Base-by-base conservation (phyloP, 306 rosid species). In the Pterocarpus santalinus region DNA sequence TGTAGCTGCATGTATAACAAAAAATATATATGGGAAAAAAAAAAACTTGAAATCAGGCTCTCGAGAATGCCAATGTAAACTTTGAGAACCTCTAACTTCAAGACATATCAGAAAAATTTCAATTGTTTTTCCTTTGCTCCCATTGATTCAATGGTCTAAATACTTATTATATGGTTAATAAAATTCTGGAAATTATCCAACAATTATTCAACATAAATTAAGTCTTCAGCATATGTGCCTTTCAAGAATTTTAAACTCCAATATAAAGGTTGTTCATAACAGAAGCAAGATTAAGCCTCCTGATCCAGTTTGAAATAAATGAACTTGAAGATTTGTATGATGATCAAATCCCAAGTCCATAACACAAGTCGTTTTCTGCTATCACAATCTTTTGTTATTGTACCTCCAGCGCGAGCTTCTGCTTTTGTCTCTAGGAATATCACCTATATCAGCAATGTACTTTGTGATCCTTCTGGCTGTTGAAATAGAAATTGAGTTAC, bases 381-480 rank as follows among this genome's bases (percentile, higher is more conserved):
- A 28, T 47, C 10, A 43, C 1, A 5, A 10, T 17, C 7, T 80
- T 8, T 4, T 33, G 14, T 49, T 36, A 47, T 32, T 80, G 83
- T 4, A 6, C 13, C 66, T 88, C 39, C 17, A 9, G 30, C 77
- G 82, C 22, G 83, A 69, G 67, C 66, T 85, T 82, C 87, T 78
- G 65, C 72, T 77, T 17, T 85, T 74, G 13, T 87, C 91, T 83
- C 81, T 91, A 3, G 90, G 91, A 63, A 90, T 78, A 65, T 85
- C 89, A 13, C 39, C 84, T 72, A 84, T 53, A 15, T 83, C 92
- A 84, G 65, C 13, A 66, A 85, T 82, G 4, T 87, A 86, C 56
- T 87, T 88, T 47, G 82, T 85, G 78, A 81, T 82, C 85, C 80
- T 90, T 85, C 80, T 89, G 38, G 87, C 97, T 91, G 91, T 72